phyloP scores from a whole-genome alignment of 345 rosid genomes.

The Conringia planisiliqua region DNA sequence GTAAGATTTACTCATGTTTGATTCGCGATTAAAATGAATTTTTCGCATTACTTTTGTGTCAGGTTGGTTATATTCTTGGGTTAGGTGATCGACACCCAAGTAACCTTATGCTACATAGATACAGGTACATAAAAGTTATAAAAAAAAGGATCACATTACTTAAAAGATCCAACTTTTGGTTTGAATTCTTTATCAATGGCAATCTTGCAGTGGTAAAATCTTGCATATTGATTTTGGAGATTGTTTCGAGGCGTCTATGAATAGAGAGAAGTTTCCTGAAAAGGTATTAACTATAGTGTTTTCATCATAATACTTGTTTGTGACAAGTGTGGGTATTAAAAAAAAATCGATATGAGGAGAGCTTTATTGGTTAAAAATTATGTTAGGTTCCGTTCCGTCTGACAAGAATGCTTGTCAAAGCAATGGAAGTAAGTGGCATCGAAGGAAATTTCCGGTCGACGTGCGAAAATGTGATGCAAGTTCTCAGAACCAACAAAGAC shows the following conservation, averaged over 20 bases:
- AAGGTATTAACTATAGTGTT: conserved; percentile 44
- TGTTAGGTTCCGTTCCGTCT: conserved; percentile 90
- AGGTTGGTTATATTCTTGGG: conserved; percentile 99
- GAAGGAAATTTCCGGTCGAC: conserved; percentile 95
- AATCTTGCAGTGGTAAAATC: conserved; percentile 78
- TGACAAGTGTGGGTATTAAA: neutral
- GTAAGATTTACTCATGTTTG: neutral
- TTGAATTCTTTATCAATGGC: conserved; percentile 1
- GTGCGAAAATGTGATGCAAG: conserved; percentile 97
- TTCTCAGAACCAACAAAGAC: conserved; percentile 81
- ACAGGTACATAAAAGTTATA: conserved; percentile 51
- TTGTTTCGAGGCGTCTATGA: conserved; percentile 99
- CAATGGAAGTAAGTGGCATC: conserved; percentile 98
- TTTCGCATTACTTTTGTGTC: conserved; percentile 28
- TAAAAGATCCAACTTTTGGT: neutral
- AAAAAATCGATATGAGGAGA: neutral
- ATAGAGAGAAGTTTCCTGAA: conserved; percentile 96
- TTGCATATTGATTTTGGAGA: conserved; percentile 99
- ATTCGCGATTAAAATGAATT: neutral
- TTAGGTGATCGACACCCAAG: conserved; percentile 99
- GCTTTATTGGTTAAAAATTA: neutral
- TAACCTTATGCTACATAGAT: conserved; percentile 91
- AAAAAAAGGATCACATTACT: neutral
- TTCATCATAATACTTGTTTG: neutral
- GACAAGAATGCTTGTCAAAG: conserved; percentile 99